Percentiles rank a stretch among this genome's conserved stretches.
Conservation (phyloP, 1,284 basidiomycete species). For the Singerocomus rubriflavus region DNA sequence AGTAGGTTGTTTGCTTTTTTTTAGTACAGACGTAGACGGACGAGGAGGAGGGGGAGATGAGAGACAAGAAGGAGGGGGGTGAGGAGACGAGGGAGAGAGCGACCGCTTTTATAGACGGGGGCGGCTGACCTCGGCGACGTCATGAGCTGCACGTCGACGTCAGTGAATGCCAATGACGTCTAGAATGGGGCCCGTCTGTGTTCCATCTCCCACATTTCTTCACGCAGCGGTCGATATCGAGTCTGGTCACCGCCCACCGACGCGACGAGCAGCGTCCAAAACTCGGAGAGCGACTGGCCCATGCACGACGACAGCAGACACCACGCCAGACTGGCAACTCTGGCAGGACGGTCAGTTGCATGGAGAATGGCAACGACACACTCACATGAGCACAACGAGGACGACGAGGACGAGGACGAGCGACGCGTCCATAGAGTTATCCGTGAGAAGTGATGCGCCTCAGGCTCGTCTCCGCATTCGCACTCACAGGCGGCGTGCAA, state of each 20-base stretch:
- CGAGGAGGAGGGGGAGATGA: constrained; percentile 8
- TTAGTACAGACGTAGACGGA: constrained; percentile 16
- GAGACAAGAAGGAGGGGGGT: constrained; percentile 10
- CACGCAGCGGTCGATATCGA: constrained; percentile 33
- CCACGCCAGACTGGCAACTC: constrained; percentile 53
- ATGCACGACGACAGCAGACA: constrained; percentile 66
- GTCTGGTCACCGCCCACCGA: constrained; percentile 13
- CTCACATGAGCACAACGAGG: constrained; percentile 46
- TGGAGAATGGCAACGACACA: constrained; percentile 3
- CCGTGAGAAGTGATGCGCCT: no score
- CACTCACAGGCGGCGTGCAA: no score
- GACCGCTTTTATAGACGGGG: constrained; percentile 25
- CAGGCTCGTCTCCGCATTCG: no score
- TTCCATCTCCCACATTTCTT: constrained; percentile 62
- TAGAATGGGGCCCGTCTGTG: constrained; percentile 36
- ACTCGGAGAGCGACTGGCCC: constrained; percentile 43
- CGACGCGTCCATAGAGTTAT: constrained; percentile 17
- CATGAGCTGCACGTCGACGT: constrained; percentile 16
- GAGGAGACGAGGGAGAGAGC: not conserved
- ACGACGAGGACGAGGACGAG: constrained; percentile 29
- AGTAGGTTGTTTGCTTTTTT: constrained; percentile 23
- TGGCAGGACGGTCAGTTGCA: constrained; percentile 24
- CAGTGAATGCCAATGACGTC: constrained; percentile 11
- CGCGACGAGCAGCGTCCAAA: constrained; percentile 39
- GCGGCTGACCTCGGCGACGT: constrained; percentile 12